A percentile compares a stretch with the other conserved stretches of the same genome.
These are phyloP conservation scores for Acidiella bohemica DNA, from an alignment of 495 filamentous ascomycete species.

Conservation along the genomic window DNA sequence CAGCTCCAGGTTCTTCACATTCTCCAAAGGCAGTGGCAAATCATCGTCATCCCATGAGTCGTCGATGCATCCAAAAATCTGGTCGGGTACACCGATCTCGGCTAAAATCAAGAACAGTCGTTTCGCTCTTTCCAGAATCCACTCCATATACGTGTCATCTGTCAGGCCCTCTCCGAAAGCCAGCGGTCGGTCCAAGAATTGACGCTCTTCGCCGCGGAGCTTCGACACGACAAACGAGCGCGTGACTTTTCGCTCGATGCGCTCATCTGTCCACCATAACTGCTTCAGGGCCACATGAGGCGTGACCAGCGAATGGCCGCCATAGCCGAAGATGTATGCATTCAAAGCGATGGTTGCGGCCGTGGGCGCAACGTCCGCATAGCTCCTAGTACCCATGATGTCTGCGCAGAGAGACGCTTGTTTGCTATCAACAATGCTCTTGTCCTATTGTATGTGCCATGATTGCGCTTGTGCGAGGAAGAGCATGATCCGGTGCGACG, in stretches of 20 bases:
- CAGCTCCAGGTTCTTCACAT: slow-evolving; percentile 53
- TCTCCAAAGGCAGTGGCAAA: slow-evolving; percentile 62
- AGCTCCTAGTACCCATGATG: slow-evolving; percentile 18
- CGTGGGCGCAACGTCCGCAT: slow-evolving; percentile 17
- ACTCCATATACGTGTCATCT: slow-evolving; percentile 82
- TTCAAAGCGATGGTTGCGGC: slow-evolving; percentile 26
- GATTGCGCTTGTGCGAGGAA: background rate
- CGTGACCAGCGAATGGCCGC: slow-evolving; percentile 28
- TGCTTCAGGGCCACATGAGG: slow-evolving; percentile 28
- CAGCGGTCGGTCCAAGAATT: slow-evolving; percentile 53
- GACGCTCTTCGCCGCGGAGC: slow-evolving; percentile 49
- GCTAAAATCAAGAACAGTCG: slow-evolving; percentile 71
- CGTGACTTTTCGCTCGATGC: slow-evolving; percentile 59
- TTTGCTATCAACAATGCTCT: background rate
- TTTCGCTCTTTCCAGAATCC: slow-evolving; percentile 68
- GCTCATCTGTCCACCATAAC: slow-evolving; percentile 67
- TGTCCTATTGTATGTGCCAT: background rate
- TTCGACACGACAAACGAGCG: slow-evolving; percentile 54
- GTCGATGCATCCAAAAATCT: slow-evolving; percentile 76
- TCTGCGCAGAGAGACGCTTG: background rate
- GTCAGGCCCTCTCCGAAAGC: slow-evolving; percentile 81
- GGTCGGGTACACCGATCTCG: slow-evolving; percentile 65
- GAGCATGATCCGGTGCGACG: background rate
- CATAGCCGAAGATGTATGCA: slow-evolving; percentile 30
- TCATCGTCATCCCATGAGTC: slow-evolving; percentile 82